Evolutionary conservation across 371 early-diverging fungal species (phyloP), one percentile per base, ranked within the genome.

Genomic region (Mucor plumbeus): DNA sequence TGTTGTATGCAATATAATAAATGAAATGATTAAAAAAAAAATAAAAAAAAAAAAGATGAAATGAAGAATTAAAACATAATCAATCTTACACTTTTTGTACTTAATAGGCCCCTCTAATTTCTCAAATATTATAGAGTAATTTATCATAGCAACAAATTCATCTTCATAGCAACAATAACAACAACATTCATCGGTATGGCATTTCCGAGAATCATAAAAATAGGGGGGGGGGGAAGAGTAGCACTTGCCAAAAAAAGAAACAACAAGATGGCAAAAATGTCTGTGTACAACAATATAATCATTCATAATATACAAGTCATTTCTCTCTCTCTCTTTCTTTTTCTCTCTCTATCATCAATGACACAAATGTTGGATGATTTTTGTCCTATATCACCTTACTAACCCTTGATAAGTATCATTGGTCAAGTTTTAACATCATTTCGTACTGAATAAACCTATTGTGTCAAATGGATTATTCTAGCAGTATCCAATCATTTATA

Each of bases 121-220:
- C 21, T 38, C 38, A 38, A 38, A 9, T 21, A 19, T 21, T 17
- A 8, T 13, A 5, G 31, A 19, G 9, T 21, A 8, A 38, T 38
- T 38, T 5, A 38, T 11, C 26, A 10, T 26, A 13, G 21, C 26
- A 53, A 5, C 9, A 7, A 11, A 50, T 26, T 26, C 26, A 31
- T 47, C 17, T 47, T 19, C 21, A 47, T 47, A 47, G 47, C 33
- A 31, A 54, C 15, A 56, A 15, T 36, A 56, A 56, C 56, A 55
- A 40, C 14, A 54, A 53, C 56, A 40, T 55, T 53, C 55, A 36
- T 60, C 60, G 60, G 60, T 33, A 60, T 60, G 60, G 13, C 34
- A 43, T 60, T 60, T 43, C 60, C 60, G 60, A 60, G 40, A 53
- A 41, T 40, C 17, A 19, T 7, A 59, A 47, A 61, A 47, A 43